phyloP scores from a whole-genome alignment of 73 alveolate genomes.

The Blepharisma japonicum region DNA sequence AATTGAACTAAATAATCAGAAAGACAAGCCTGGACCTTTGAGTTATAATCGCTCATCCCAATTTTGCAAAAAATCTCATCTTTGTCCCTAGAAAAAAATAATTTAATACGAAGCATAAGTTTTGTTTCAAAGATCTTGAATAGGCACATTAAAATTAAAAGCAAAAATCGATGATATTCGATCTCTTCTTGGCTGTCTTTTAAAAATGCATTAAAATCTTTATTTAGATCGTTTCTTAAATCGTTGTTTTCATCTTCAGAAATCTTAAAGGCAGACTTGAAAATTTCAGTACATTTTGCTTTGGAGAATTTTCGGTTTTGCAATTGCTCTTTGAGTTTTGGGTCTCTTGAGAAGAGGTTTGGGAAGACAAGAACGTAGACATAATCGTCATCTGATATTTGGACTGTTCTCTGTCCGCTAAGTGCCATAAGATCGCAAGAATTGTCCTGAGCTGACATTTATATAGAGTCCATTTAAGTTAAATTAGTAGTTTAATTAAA shows the following conservation, averaged over 20 bases:
- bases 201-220: not conserved
- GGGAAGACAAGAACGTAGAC: constrained; percentile 4
- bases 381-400: not conserved
- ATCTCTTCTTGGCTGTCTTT: not conserved
- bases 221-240: not conserved
- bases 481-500: too few species aligned
- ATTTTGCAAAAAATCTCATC: constrained; percentile 11
- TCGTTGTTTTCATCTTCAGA: constrained; percentile 20
- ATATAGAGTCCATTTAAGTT: too few species aligned
- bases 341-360: not conserved
- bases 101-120: not conserved
- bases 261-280: not conserved
- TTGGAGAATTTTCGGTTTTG: not conserved
- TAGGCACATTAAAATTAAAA: not conserved
- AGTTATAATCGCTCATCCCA: not conserved
- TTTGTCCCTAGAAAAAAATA: constrained; percentile 4
- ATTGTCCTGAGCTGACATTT: too few species aligned
- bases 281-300: not conserved
- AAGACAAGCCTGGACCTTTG: constrained; percentile 8
- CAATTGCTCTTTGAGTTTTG: not conserved
- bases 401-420: too few species aligned
- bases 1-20: not conserved
- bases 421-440: too few species aligned
- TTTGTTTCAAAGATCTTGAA: not conserved
- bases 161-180: not conserved